A percentile compares a stretch with the other conserved stretches of the same genome.
phyloP scores from a whole-genome alignment of 2,329 filamentous ascomycete genomes.

The Aspergillus sp. region DNA sequence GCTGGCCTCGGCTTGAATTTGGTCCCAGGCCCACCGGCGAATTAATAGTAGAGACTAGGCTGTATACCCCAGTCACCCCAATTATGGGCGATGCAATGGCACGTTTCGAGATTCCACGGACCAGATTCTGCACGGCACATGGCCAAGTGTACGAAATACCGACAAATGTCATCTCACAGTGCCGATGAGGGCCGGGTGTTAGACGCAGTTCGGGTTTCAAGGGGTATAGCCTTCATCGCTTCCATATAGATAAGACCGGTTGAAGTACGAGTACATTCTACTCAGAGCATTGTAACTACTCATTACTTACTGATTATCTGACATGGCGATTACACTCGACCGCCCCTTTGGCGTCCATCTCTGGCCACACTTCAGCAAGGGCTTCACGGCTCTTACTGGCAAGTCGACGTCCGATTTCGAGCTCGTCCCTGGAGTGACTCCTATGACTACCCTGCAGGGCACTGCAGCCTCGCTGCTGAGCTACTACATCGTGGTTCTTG shows the following conservation, averaged over 20 bases:
- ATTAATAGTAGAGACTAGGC: neutral
- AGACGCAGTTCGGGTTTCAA: neutral
- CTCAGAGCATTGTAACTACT: neutral
- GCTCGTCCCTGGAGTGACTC: slow-evolving; percentile 77
- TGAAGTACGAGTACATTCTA: too few species aligned
- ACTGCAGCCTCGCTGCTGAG: slow-evolving; percentile 75
- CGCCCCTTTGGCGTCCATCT: slow-evolving; percentile 86
- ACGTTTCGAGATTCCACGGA: too few species aligned
- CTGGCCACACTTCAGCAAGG: slow-evolving; percentile 94
- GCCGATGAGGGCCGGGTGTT: neutral
- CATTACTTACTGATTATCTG: slow-evolving; percentile 22
- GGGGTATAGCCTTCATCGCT: neutral
- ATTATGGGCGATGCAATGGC: too few species aligned
- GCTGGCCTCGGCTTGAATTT: slow-evolving; percentile 7
- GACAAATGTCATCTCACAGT: neutral
- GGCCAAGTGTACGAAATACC: too few species aligned
- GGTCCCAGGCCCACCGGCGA: neutral
- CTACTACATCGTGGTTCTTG: slow-evolving; percentile 94
- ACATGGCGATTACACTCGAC: slow-evolving; percentile 71
- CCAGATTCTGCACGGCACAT: too few species aligned
- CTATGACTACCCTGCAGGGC: slow-evolving; percentile 85
- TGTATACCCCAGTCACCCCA: too few species aligned
- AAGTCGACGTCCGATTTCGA: slow-evolving; percentile 84
- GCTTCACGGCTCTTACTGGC: slow-evolving; percentile 72
- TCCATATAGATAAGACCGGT: neutral